These are phyloP conservation scores for Arthrobotrys sphaeroides DNA, from an alignment of 2,329 filamentous ascomycete genomes.

Conservation along the genomic window DNA sequence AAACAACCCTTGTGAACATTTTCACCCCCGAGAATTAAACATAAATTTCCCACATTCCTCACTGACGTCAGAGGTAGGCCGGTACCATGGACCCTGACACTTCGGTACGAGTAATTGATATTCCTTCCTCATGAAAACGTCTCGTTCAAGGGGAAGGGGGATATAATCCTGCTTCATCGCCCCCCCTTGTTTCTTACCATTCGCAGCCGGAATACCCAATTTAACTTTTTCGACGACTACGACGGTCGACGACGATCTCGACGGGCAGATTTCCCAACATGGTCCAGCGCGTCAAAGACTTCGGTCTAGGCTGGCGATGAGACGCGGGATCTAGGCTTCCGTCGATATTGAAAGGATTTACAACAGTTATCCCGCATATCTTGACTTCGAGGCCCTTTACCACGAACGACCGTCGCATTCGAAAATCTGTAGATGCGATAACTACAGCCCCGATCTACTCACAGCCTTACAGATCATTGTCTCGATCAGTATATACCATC, in stretches of 20 bases:
- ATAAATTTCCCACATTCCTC: conserved; percentile 9
- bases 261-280: not conserved
- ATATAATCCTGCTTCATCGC: not conserved
- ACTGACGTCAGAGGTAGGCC: conserved; percentile 4
- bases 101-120: conserved; percentile 19
- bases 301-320: no score
- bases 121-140: conserved; percentile 9
- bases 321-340: not conserved
- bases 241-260: not conserved
- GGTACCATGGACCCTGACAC: not conserved
- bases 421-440: no score
- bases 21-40: not conserved
- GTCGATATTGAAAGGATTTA: not conserved
- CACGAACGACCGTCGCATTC: no score
- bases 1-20: conserved; percentile 1
- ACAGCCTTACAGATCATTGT: no score
- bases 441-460: no score
- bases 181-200: not conserved
- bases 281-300: not conserved
- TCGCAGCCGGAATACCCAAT: conserved; percentile 1
- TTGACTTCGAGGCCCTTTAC: no score
- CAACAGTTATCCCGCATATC: no score
- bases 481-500: no score
- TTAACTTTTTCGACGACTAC: no score
- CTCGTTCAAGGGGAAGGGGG: no score